Evolutionary conservation across 2,329 filamentous ascomycete genomes (phyloP).

Genomic region (Penicillium brasilianum): DNA sequence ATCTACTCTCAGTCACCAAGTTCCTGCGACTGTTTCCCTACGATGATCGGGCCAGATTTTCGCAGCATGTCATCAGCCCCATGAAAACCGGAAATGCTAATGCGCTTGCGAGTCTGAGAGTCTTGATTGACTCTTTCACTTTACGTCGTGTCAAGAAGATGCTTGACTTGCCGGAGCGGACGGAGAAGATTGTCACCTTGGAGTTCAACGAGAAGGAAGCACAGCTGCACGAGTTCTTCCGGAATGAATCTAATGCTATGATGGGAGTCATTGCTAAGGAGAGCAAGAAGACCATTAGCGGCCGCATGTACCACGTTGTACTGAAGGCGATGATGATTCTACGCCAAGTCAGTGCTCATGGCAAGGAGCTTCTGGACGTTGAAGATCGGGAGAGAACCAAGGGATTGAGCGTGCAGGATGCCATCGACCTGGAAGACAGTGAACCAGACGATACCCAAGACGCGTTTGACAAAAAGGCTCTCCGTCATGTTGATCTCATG

Average conservation of each 20-base stretch:
- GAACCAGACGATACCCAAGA: constrained; percentile 60
- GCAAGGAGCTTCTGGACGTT: constrained; percentile 84
- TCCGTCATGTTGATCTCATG: constrained; percentile 84
- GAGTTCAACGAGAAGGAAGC: constrained; percentile 77
- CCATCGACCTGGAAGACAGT: constrained; percentile 87
- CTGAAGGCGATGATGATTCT: constrained; percentile 88
- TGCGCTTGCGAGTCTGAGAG: constrained; percentile 77
- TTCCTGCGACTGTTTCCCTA: constrained; percentile 88
- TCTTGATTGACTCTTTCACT: constrained; percentile 93
- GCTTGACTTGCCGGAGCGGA: constrained; percentile 77
- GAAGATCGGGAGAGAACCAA: constrained; percentile 81
- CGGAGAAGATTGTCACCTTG: constrained; percentile 74
- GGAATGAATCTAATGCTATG: constrained; percentile 77
- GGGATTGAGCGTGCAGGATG: constrained; percentile 80
- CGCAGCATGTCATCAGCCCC: constrained; percentile 77
- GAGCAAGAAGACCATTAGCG: constrained; percentile 71
- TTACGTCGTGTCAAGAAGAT: constrained; percentile 89
- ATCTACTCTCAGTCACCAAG: constrained; percentile 82
- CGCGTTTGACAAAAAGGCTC: constrained; percentile 73
- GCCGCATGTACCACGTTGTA: constrained; percentile 91
- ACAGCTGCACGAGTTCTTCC: constrained; percentile 81
- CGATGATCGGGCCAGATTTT: constrained; percentile 75
- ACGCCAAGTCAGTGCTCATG: constrained; percentile 89
- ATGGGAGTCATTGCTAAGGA: constrained; percentile 74
- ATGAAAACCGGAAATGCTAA: constrained; percentile 87